phyloP scores from a whole-genome alignment of 768 basidiomycete species.

The Suillus cothurnatus region DNA sequence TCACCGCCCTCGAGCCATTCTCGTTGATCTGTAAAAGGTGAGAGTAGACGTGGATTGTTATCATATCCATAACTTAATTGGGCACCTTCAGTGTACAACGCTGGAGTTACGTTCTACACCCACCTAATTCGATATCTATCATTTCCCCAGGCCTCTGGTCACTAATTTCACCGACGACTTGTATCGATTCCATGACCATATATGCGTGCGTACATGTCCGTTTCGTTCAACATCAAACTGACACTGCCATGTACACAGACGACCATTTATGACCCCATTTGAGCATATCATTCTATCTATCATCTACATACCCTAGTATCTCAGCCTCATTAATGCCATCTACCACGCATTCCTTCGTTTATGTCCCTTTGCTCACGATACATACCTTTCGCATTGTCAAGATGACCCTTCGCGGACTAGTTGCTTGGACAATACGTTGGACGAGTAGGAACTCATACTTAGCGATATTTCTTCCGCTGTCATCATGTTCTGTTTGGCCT shows the following conservation, averaged over 20 bases:
- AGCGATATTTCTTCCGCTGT: not conserved
- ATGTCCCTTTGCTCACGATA: constrained; percentile 23
- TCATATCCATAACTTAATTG: constrained; percentile 9
- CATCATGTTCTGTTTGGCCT: not conserved
- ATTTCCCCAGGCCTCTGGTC: constrained; percentile 26
- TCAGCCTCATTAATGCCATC: constrained; percentile 23
- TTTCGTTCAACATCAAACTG: constrained; percentile 9
- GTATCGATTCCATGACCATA: constrained; percentile 30
- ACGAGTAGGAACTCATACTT: not conserved
- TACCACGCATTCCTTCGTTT: constrained; percentile 23
- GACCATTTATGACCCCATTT: constrained; percentile 27
- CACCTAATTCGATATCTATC: constrained; percentile 26
- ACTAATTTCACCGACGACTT: constrained; percentile 28
- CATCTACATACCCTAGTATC: constrained; percentile 31
- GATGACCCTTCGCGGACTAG: constrained; percentile 8
- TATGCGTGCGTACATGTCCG: constrained; percentile 17
- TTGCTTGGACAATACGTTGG: constrained; percentile 6
- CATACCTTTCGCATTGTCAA: constrained; percentile 8
- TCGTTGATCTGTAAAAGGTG: constrained; percentile 28
- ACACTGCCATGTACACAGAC: constrained; percentile 22
- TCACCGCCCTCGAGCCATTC: not conserved
- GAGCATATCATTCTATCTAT: constrained; percentile 24
- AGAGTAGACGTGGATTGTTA: not conserved
- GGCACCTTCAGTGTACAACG: constrained; percentile 27
- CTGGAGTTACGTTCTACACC: constrained; percentile 27